A percentile compares a stretch with the other conserved stretches of the same genome.
Evolutionary conservation across 331 rosid species (phyloP).

Genomic region (Telfairia occidentalis): DNA sequence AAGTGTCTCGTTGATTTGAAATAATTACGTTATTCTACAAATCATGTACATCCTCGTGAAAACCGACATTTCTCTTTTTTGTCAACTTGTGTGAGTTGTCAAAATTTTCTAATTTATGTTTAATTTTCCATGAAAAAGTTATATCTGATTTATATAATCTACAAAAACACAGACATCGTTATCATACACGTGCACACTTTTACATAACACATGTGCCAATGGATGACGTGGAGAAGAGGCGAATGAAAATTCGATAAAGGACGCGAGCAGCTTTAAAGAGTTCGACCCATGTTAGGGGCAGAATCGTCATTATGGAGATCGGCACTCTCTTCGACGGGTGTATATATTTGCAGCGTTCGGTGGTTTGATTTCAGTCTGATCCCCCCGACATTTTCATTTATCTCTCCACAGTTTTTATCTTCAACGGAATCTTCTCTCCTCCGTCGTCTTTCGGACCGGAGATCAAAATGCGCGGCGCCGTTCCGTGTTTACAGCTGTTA

Average conservation of each 20-base stretch:
- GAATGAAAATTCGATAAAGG: conserved; percentile 7
- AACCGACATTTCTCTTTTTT: not conserved
- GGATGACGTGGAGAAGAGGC: conserved; percentile 5
- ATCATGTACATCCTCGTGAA: not conserved
- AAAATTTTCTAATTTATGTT: not conserved
- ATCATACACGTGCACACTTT: conserved; percentile 3
- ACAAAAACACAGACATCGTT: not conserved
- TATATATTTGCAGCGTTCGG: not conserved
- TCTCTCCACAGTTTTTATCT: not conserved
- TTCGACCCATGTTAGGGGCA: conserved; percentile 35
- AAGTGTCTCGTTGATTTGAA: not conserved
- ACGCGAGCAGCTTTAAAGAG: not conserved
- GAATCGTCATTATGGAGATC: conserved; percentile 19
- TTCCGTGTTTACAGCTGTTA: not conserved
- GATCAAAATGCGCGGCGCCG: conserved; percentile 18
- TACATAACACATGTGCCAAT: not conserved
- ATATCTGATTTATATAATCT: not conserved
- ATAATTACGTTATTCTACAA: not conserved
- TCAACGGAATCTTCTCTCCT: not conserved
- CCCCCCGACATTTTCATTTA: not conserved
- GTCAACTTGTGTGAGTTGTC: not conserved
- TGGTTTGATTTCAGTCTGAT: not conserved
- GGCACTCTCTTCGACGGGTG: not conserved
- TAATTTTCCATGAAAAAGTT: not conserved
- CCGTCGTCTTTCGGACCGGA: not conserved